These are phyloP conservation scores for Plasmodium malariae DNA, from an alignment of 169 alveolate species.

Conservation along the genomic window DNA sequence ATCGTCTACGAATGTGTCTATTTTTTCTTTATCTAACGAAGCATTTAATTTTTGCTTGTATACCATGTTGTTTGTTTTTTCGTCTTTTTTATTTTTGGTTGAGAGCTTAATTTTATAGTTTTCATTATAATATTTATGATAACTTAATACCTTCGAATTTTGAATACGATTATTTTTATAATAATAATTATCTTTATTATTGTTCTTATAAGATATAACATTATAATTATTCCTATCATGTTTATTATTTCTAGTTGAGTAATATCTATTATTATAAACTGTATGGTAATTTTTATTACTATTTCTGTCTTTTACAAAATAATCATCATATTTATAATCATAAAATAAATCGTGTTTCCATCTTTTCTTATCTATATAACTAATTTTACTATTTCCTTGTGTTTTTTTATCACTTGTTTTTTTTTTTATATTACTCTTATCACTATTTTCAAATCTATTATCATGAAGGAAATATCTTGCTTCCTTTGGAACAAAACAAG, in stretches of 20 bases:
- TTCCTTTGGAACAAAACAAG: conserved; percentile 76
- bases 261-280: conserved; percentile 10
- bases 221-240: conserved; percentile 18
- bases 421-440: conserved; percentile 10
- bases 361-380: conserved; percentile 40
- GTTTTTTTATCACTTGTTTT: conserved; percentile 17
- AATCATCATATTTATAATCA: conserved; percentile 60
- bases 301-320: conserved; percentile 31
- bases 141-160: neutral
- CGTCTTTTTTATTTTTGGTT: neutral
- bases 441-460: conserved; percentile 66
- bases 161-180: conserved; percentile 7
- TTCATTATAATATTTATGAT: conserved; percentile 29
- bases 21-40: conserved; percentile 7
- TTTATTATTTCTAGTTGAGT: conserved; percentile 23
- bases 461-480: conserved; percentile 63
- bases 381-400: conserved; percentile 8
- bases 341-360: conserved; percentile 76
- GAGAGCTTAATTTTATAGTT: neutral
- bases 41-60: neutral
- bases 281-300: conserved; percentile 7
- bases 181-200: conserved; percentile 27
- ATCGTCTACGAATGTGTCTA: neutral
- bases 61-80: neutral
- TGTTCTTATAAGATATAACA: conserved; percentile 24